Base-by-base conservation (phyloP, 371 early-diverging fungal genomes). In the Mucor mucedo region DNA sequence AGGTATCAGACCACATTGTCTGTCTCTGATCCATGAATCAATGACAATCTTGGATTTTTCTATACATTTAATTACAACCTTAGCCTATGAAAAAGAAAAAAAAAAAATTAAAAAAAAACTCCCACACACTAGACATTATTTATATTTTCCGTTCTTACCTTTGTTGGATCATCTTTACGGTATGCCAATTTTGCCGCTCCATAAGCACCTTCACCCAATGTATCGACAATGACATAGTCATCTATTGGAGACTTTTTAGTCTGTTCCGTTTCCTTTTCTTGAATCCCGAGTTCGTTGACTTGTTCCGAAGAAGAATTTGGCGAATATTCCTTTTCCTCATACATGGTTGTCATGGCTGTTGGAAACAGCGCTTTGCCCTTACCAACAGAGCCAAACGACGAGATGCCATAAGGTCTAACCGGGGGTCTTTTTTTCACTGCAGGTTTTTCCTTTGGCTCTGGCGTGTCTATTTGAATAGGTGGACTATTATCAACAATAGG, bases 161-260 rank as follows among this genome's bases (percentile, higher is more conserved):
- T 65, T 55, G 68, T 62, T 13, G 71, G 70, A 69, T 87, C 86
- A 21, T 79, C 75, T 59, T 77, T 79, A 49, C 68, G 58, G 58
- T 77, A 76, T 14, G 78, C 88, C 11, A 89, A 69, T 58, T 86
- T 83, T 11, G 89, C 91, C 48, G 80, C 79, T 6, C 91, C 90
- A 72, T 90, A 91, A 13, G 92, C 85, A n/a, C 92, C 91, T 63
- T 89, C 83, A 5, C 92, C 92, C n/a, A 92, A 55, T 2, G 78
- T 76, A 41, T 79, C 82, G 21, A 87, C 50, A 58, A 88, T 82
- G 3, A 81, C 79, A 72, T 84, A 92, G 55, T 86, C 84, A 33
- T 77, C 80, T 32, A 80, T 54, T 10, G 76, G 76, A 48, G 58
- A 58, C 8, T 13, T 32, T 28, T 29, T 39, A 40, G 32, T 11